phyloP scores from a whole-genome alignment of 2,329 filamentous ascomycete species.

The Albophoma yamanashiensis region DNA sequence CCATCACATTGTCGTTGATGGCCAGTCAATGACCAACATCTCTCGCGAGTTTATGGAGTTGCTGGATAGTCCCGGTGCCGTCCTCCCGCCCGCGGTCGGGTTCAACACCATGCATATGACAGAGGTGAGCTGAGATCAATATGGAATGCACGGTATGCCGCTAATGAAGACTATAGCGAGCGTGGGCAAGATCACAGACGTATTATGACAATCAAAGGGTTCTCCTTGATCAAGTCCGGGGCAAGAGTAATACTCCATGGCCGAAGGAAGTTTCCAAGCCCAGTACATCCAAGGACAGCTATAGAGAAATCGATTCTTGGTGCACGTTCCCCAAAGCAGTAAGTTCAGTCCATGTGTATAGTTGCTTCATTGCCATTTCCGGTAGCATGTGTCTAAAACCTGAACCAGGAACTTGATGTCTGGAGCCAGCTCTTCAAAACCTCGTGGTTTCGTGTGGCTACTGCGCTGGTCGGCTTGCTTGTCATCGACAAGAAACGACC shows the following conservation, averaged over 20 bases:
- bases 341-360: background rate
- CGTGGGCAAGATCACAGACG: constrained; percentile 1
- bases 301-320: constrained; percentile 2
- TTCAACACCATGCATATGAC: constrained; percentile 4
- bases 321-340: constrained; percentile 2
- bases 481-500: constrained; percentile 4
- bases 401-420: constrained; percentile 2
- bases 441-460: constrained; percentile 6
- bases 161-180: background rate
- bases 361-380: background rate
- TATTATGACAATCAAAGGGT: constrained; percentile 1
- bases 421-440: constrained; percentile 5
- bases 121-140: background rate
- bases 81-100: background rate
- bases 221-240: background rate
- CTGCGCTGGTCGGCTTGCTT: constrained; percentile 3
- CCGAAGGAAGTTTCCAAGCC: background rate
- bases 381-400: background rate
- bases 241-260: constrained; percentile 1
- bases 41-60: constrained; percentile 5
- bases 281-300: background rate
- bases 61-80: background rate
- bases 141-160: background rate
- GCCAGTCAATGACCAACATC: constrained; percentile 5
- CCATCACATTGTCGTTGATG: constrained; percentile 8